Base-by-base conservation (phyloP, 2,329 filamentous ascomycete species). In the Magnaporthiopsis incrustans region DNA sequence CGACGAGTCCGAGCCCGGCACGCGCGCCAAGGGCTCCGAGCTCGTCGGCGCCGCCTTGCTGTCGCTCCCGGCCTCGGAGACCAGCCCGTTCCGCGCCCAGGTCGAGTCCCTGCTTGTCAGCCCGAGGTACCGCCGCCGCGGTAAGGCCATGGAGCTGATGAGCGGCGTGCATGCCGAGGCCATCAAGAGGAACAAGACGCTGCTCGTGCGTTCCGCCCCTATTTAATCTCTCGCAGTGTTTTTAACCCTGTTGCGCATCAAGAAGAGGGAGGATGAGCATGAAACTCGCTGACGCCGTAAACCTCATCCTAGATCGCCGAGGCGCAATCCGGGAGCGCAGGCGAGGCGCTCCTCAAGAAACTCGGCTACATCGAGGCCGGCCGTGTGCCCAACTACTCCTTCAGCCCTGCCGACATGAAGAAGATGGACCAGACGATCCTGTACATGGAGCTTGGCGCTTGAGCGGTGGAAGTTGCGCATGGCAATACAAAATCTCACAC, bases 91-190 rank as follows among this genome's bases (percentile, higher is more conserved):
- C 67, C 76, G 85, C 35, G 84, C 77, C 3, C 68, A 73, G 12
- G 81, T 89, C 2, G 81, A 88, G 72, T 84, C 85, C 71, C 75
- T 89, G 50, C 75, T 89, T 56, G 77, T 88, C 12, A 80, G 79
- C 66, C 81, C 81, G 15, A 75, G 74, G 59, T 81, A 79, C 68
- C 77, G 85, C 10, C 71, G 77, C 1, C 76, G 75, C 60, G 85
- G 85, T 4, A 79, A 82, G 60, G 84, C 83, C 3, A 79, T 74
- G 67, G 71, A 73, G 26, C 69, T 89, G 67, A 80, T 88, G 74
- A 69, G 65, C 27, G 77, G 77, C n/a, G 67, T 88, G n/a, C 85
- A 89, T 71, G 72, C 71, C 4, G 80, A 85, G 70, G 85, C 85
- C 1, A 68, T 72, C 15, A 73, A 72, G 38, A 74, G 77, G 57